A percentile compares a stretch with the other conserved stretches of the same genome.
Evolutionary conservation across 257 asterid genomes (phyloP).

Genomic region (Lycium ferocissimum): DNA sequence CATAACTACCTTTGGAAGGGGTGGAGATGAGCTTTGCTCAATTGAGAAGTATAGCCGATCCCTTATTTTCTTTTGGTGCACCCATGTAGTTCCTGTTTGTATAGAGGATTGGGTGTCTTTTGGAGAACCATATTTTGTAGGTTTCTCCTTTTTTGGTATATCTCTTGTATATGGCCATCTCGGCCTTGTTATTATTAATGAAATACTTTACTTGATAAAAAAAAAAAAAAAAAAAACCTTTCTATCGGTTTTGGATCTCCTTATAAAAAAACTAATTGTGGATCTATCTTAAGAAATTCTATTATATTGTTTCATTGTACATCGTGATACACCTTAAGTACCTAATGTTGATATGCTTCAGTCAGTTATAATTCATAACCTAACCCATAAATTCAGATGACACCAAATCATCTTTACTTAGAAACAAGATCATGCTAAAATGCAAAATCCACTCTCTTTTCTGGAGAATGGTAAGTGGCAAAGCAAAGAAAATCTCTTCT

Average conservation of each 20-base stretch:
- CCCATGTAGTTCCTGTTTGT: too few species aligned
- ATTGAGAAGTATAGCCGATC: too few species aligned
- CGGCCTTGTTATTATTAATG: too few species aligned
- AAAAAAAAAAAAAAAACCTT: not conserved
- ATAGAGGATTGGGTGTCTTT: too few species aligned
- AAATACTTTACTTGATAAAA: too few species aligned
- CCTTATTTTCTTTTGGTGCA: too few species aligned
- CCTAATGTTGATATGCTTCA: not conserved
- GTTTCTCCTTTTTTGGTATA: too few species aligned
- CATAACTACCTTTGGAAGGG: not conserved
- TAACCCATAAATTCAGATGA: not conserved
- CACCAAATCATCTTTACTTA: not conserved
- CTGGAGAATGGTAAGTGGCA: not conserved
- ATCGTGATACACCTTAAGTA: not conserved
- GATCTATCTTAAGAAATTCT: not conserved
- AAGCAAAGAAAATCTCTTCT: not conserved
- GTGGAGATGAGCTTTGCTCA: too few species aligned
- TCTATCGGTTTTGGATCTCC: not conserved
- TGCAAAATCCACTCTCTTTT: not conserved
- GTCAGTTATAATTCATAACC: not conserved
- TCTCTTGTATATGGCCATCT: too few species aligned
- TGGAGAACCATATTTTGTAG: too few species aligned
- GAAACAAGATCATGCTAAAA: not conserved
- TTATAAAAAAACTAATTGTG: not conserved
- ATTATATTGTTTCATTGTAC: not conserved